Evolutionary conservation across 495 filamentous ascomycete genomes (phyloP).

Genomic region (Jackrogersella minutella): DNA sequence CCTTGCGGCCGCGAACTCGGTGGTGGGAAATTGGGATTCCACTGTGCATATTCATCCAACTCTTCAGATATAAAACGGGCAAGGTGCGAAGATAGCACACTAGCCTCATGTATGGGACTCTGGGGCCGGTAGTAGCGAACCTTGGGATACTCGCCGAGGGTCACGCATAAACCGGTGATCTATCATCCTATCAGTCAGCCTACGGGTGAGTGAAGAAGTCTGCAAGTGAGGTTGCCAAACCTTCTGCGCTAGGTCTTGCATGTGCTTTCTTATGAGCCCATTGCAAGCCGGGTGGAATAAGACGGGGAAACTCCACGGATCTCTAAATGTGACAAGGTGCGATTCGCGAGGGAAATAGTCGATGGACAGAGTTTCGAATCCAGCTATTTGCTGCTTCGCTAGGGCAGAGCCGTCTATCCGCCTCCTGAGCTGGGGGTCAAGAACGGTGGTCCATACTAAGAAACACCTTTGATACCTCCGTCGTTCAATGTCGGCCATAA

Average conservation of each 20-base stretch:
- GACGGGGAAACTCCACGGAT: conserved; percentile 93
- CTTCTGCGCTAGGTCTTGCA: conserved; percentile 86
- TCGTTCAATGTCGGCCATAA: conserved; percentile 89
- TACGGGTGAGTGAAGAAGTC: conserved; percentile 20
- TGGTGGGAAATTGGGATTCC: conserved; percentile 83
- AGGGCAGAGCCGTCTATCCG: conserved; percentile 52
- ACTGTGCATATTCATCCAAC: conserved; percentile 84
- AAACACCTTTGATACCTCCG: conserved; percentile 75
- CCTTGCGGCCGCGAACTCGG: conserved; percentile 81
- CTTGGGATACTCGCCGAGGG: conserved; percentile 85
- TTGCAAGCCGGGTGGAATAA: conserved; percentile 92
- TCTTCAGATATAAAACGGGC: conserved; percentile 93
- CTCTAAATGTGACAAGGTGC: conserved; percentile 86
- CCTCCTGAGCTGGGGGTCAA: conserved; percentile 51
- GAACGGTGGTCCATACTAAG: conserved; percentile 81
- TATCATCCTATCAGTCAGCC: conserved; percentile 51
- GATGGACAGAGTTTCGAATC: conserved; percentile 76
- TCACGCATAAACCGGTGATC: conserved; percentile 85
- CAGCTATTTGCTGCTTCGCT: conserved; percentile 75
- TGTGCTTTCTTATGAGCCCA: conserved; percentile 77
- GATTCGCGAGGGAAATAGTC: conserved; percentile 93
- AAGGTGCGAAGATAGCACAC: conserved; percentile 83
- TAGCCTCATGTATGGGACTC: conserved; percentile 81
- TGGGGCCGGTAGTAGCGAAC: conserved; percentile 87
- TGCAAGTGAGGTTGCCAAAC: conserved; percentile 53